Evolutionary conservation across 169 alveolate genomes (phyloP), one percentile per base, ranked within the genome.

Genomic region (Plasmodium reichenowi): DNA sequence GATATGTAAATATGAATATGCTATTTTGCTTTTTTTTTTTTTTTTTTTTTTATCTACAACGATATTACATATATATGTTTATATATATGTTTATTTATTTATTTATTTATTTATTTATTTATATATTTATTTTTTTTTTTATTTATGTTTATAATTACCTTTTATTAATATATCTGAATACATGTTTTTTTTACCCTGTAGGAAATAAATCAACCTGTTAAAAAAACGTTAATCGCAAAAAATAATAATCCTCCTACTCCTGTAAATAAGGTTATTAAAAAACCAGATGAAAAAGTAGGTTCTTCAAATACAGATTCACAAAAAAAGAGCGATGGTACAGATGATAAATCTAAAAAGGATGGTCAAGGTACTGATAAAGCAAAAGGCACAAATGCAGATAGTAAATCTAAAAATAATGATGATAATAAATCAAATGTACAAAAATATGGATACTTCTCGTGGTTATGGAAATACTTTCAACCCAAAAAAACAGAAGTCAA

Each of bases 401-500:
- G n/a, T 47, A 74, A 74, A 63, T 0, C 71, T 15, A 59, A 74
- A 76, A 76, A 64, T 20, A 76, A 74, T 74, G 50, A 29, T 17
- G 72, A 58, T 73, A 13, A 38, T 22, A 56, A 54, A 62, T 50
- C 52, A 50, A n/a, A 17, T 38, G 59, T 22, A 32, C 88, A 76
- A 22, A 71, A 76, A 15, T 32, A 32, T 15, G 88, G 88, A 3
- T 63, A 48, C 12, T 76, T 76, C 43, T 63, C 88, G 26, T 76
- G 88, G 88, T 15, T 76, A 56, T 76, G 88, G 88, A 76, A 59
- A 32, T 76, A 76, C 29, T 74, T 74, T 74, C 43, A 29, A 29
- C 88, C 88, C 9, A 74, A 47, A 29, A 29, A 29, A 29, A 29
- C 43, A 29, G 43, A 29, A 29, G 43, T 29, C 43, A 29, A 29